These are phyloP conservation scores for Skeletonema menzelii DNA, from an alignment of 108 stramenopile genomes.

Conservation along the genomic window DNA sequence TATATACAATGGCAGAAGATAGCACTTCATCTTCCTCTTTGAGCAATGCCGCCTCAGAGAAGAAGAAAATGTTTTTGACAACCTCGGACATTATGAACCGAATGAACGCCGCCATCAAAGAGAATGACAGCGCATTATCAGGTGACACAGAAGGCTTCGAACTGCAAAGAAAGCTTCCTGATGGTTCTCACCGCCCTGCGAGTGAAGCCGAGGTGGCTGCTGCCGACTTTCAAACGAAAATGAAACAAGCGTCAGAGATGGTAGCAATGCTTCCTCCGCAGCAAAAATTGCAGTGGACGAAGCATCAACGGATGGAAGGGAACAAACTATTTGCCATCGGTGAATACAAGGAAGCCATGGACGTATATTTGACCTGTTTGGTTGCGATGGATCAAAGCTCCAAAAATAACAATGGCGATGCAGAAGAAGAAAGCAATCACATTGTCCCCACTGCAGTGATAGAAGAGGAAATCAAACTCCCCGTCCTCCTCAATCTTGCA, in stretches of 20 bases:
- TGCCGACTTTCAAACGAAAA: conserved; percentile 71
- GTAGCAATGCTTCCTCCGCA: conserved; percentile 25
- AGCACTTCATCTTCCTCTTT: neutral
- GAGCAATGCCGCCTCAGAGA: neutral
- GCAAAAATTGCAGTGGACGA: conserved; percentile 69
- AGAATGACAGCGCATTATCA: conserved; percentile 5
- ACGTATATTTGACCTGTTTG: conserved; percentile 85
- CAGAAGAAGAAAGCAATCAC: neutral
- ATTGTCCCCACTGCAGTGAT: neutral
- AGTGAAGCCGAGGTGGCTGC: conserved; percentile 58
- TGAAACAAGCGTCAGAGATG: conserved; percentile 66
- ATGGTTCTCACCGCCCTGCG: conserved; percentile 72
- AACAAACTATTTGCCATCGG: conserved; percentile 61
- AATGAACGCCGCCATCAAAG: conserved; percentile 43
- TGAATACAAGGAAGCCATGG: conserved; percentile 79
- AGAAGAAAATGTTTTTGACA: conserved; percentile 49
- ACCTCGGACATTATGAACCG: conserved; percentile 47
- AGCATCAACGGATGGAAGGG: conserved; percentile 59
- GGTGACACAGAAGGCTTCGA: conserved; percentile 54
- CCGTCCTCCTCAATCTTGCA: conserved; percentile 84
- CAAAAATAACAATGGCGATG: neutral
- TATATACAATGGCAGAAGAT: too few relatives aligned
- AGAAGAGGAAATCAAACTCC: conserved; percentile 58
- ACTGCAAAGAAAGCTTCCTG: conserved; percentile 71
- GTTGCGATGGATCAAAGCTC: conserved; percentile 54